Conservation (phyloP, 108 stramenopile genomes). For the Phaeodactylum tricornutum region DNA sequence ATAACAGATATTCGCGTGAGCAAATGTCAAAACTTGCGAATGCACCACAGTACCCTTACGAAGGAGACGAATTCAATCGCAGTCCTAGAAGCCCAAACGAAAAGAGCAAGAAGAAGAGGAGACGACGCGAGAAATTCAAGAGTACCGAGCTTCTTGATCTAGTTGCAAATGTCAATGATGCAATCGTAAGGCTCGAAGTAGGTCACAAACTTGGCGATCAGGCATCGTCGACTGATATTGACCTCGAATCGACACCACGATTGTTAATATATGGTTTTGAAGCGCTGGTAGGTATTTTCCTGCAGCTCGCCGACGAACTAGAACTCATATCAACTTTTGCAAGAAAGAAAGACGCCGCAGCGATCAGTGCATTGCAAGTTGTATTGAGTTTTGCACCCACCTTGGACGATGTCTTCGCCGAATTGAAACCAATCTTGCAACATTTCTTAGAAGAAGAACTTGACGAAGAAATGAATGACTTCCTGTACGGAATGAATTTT, state of each 20-base stretch:
- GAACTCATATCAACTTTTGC: slow-evolving; percentile 36
- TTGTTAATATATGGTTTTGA: slow-evolving; percentile 34
- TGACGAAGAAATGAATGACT: slow-evolving; percentile 39
- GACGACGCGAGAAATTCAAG: slow-evolving; percentile 14
- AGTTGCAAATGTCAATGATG: slow-evolving; percentile 28
- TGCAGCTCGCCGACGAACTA: slow-evolving; percentile 40
- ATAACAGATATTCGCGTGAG: not conserved
- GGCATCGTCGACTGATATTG: not conserved
- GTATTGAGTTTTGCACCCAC: slow-evolving; percentile 27
- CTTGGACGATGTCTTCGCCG: slow-evolving; percentile 28
- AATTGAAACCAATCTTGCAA: slow-evolving; percentile 33
- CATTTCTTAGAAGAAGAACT: slow-evolving; percentile 28
- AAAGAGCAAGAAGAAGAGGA: slow-evolving; percentile 13
- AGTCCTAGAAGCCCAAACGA: not conserved
- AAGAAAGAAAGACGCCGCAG: slow-evolving; percentile 18
- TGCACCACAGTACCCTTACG: not conserved
- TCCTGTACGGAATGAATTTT: slow-evolving; percentile 28
- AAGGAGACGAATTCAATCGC: not conserved
- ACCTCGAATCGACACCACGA: slow-evolving; percentile 13
- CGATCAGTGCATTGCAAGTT: slow-evolving; percentile 25
- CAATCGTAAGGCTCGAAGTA: too few species aligned
- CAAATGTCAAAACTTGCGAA: not conserved
- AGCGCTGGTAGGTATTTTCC: slow-evolving; percentile 27
- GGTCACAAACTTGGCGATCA: slow-evolving; percentile 24
- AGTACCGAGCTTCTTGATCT: slow-evolving; percentile 28